Evolutionary conservation across 2,329 filamentous ascomycete species (phyloP).

Genomic region (Tolypocladium endophyticum): DNA sequence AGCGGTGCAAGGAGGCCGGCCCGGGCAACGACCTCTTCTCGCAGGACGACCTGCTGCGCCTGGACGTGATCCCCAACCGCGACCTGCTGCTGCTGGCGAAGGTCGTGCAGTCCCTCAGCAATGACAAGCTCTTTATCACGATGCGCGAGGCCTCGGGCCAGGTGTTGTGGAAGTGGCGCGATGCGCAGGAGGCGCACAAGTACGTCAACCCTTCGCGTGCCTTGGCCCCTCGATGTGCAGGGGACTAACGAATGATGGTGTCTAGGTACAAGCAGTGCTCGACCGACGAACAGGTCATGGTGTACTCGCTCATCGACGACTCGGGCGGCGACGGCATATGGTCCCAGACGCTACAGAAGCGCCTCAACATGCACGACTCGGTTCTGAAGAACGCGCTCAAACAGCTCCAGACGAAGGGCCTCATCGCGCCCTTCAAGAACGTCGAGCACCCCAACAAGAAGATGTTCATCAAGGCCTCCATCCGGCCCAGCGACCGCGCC

Average conservation of each 20-base stretch:
- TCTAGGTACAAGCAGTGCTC: conserved; percentile 46
- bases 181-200: conserved; percentile 51
- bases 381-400: conserved; percentile 75
- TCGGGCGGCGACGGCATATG: conserved; percentile 80
- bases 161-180: conserved; percentile 45
- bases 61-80: conserved; percentile 46
- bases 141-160: conserved; percentile 29
- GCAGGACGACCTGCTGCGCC: conserved; percentile 46
- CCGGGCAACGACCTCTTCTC: conserved; percentile 40
- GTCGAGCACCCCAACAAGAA: conserved; percentile 86
- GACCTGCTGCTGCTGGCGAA: conserved; percentile 43
- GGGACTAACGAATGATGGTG: neutral
- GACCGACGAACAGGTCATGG: conserved; percentile 67
- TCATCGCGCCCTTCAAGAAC: conserved; percentile 84
- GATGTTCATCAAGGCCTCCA: conserved; percentile 86
- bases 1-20: conserved; percentile 39
- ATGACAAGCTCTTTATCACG: conserved; percentile 48
- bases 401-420: conserved; percentile 67
- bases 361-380: conserved; percentile 74
- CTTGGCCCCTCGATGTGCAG: neutral
- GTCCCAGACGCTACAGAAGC: conserved; percentile 73
- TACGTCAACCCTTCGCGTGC: conserved; percentile 19
- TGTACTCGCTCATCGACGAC: conserved; percentile 84
- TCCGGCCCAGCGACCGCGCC: conserved; percentile 79
- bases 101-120: conserved; percentile 46